A percentile compares a stretch with the other conserved stretches of the same genome.
Evolutionary conservation across 2,329 filamentous ascomycete species (phyloP).

Genomic region (Clarireedia homoeocarpa): DNA sequence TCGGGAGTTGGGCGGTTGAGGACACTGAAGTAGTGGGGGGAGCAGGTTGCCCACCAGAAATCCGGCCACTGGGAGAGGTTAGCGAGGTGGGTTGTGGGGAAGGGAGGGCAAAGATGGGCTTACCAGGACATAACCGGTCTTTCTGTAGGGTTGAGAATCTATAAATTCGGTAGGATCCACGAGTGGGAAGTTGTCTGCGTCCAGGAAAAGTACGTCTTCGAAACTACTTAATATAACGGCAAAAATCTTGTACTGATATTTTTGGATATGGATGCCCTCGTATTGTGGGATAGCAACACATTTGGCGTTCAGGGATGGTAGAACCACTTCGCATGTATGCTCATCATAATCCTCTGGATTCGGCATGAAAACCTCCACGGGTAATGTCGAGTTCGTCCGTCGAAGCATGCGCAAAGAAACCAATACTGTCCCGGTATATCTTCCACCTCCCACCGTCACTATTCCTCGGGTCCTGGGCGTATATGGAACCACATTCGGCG

Average conservation of each 20-base stretch:
- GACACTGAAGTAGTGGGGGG: slow-evolving; percentile 33
- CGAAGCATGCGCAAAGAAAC: slow-evolving; percentile 35
- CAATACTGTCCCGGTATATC: slow-evolving; percentile 32
- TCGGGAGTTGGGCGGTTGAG: slow-evolving; percentile 10
- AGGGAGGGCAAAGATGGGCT: background rate
- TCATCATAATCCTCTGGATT: slow-evolving; percentile 30
- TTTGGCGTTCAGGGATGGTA: slow-evolving; percentile 32
- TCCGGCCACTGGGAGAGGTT: slow-evolving; percentile 34
- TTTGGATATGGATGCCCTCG: slow-evolving; percentile 29
- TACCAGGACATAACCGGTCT: slow-evolving; percentile 32
- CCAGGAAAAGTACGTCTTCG: slow-evolving; percentile 40
- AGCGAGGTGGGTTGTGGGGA: background rate
- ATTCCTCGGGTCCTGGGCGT: slow-evolving; percentile 27
- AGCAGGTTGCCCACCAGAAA: slow-evolving; percentile 36
- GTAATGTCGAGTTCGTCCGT: slow-evolving; percentile 31
- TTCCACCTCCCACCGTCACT: slow-evolving; percentile 34
- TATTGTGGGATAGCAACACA: slow-evolving; percentile 36
- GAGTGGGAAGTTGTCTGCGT: slow-evolving; percentile 38
- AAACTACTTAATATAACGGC: slow-evolving; percentile 42
- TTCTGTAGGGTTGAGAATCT: slow-evolving; percentile 33
- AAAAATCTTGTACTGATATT: slow-evolving; percentile 41
- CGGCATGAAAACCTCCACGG: slow-evolving; percentile 35
- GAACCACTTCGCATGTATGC: slow-evolving; percentile 30
- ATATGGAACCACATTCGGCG: background rate
- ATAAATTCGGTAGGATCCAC: slow-evolving; percentile 35